Percentiles rank a stretch among this genome's conserved stretches.
Conservation (phyloP, 306 rosid genomes). For the Castanopsis chinensis region DNA sequence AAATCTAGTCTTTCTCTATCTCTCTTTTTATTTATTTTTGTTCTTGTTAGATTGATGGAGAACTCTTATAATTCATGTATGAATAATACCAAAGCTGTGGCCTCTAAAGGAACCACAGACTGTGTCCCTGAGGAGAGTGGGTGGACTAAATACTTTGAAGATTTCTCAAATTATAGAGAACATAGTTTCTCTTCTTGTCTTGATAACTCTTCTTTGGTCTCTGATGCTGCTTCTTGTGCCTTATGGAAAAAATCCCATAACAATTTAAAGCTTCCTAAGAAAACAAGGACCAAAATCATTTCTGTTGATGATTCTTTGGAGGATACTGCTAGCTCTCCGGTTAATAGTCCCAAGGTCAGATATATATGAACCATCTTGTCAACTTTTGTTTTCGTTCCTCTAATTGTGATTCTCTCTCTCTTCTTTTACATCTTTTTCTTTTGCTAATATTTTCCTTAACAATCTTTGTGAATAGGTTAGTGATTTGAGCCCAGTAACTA, state of each 20-base stretch:
- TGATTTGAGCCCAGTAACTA: conserved; percentile 42
- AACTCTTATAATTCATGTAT: conserved; percentile 50
- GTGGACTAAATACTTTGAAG: conserved; percentile 88
- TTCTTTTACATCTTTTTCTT: background rate
- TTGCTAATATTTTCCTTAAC: background rate
- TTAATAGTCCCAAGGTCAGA: conserved; percentile 86
- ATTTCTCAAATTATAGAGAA: conserved; percentile 42
- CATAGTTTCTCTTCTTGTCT: conserved; percentile 34
- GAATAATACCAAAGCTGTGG: conserved; percentile 21
- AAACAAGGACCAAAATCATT: conserved; percentile 46
- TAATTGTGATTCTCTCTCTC: background rate
- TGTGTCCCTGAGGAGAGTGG: conserved; percentile 65
- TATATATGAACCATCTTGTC: background rate
- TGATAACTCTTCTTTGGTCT: conserved; percentile 64
- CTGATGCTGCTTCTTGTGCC: conserved; percentile 88
- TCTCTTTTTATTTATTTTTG: background rate
- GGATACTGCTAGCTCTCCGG: conserved; percentile 94
- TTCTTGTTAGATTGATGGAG: conserved; percentile 42
- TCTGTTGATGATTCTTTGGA: conserved; percentile 68
- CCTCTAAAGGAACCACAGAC: conserved; percentile 12
- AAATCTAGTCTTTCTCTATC: background rate
- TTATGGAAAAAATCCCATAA: conserved; percentile 56
- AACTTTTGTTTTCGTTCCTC: background rate
- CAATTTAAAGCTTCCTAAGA: conserved; percentile 32
- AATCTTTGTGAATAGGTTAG: conserved; percentile 42